phyloP scores from a whole-genome alignment of 495 filamentous ascomycete species.

The Penicillium cinerascens region DNA sequence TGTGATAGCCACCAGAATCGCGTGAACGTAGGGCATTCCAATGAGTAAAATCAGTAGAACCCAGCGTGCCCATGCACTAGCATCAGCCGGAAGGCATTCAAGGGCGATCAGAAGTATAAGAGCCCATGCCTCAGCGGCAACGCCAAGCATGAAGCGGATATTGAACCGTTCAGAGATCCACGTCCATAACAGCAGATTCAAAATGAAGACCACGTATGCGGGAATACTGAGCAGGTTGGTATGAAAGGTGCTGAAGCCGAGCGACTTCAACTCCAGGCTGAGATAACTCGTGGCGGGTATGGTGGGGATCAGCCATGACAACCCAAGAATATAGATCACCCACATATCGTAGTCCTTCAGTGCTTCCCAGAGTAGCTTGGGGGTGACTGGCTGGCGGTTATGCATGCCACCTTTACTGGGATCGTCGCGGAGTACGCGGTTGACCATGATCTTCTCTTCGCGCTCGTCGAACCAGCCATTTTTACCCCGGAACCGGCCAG shows the following conservation, averaged over 20 bases:
- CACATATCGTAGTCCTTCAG: slow-evolving; percentile 53
- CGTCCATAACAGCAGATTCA: slow-evolving; percentile 45
- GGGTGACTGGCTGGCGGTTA: slow-evolving; percentile 52
- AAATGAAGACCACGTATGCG: slow-evolving; percentile 47
- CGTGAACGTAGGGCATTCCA: slow-evolving; percentile 61
- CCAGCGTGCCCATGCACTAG: slow-evolving; percentile 52
- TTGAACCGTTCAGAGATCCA: slow-evolving; percentile 53
- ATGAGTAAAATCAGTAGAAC: slow-evolving; percentile 49
- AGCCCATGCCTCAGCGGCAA: slow-evolving; percentile 53
- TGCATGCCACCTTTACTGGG: slow-evolving; percentile 67
- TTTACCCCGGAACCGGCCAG: slow-evolving; percentile 63
- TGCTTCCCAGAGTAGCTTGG: slow-evolving; percentile 42
- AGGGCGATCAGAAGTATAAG: slow-evolving; percentile 53
- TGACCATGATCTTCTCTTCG: slow-evolving; percentile 63
- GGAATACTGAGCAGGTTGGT: slow-evolving; percentile 69
- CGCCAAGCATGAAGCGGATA: slow-evolving; percentile 51
- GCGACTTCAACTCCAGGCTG: slow-evolving; percentile 53
- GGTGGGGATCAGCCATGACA: slow-evolving; percentile 50
- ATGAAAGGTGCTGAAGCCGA: slow-evolving; percentile 62
- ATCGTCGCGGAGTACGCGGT: slow-evolving; percentile 68
- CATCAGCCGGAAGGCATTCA: slow-evolving; percentile 31
- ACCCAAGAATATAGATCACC: slow-evolving; percentile 50
- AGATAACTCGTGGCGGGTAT: slow-evolving; percentile 46
- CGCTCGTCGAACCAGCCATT: slow-evolving; percentile 63
- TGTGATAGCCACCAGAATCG: slow-evolving; percentile 65